Evolutionary conservation across 345 rosid genomes (phyloP).

Genomic region (Murraya koenigii): DNA sequence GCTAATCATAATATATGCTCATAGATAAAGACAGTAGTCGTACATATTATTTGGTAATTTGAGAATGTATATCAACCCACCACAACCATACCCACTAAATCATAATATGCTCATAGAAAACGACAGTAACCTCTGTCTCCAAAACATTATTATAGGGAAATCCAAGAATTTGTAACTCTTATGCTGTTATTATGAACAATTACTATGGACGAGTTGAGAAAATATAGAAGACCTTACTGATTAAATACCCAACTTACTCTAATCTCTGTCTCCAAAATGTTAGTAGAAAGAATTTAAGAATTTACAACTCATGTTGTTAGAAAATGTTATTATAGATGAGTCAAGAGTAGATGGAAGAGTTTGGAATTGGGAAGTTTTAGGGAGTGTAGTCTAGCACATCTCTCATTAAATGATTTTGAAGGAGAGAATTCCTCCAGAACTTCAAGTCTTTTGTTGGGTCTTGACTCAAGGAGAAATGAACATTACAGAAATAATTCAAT

Average conservation of each 20-base stretch:
- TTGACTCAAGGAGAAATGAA: not conserved
- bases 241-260: not conserved
- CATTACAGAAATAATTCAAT: not conserved
- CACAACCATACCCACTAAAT: conserved; percentile 1
- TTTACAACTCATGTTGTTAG: not conserved
- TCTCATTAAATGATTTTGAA: not conserved
- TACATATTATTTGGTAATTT: not conserved
- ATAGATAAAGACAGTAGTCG: not conserved
- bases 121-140: not conserved
- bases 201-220: not conserved
- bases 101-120: too few species aligned
- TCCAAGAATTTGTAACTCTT: not conserved
- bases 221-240: not conserved
- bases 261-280: not conserved
- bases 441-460: not conserved
- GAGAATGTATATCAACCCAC: conserved; percentile 1
- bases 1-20: conserved; percentile 4
- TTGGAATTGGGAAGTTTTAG: not conserved
- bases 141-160: not conserved
- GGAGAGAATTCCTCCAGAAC: not conserved
- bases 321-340: not conserved
- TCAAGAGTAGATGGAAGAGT: not conserved
- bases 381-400: not conserved
- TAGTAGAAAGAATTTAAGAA: not conserved
- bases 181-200: not conserved